These are phyloP conservation scores for Erysimum pusillum DNA, from an alignment of 441 rosid species.

Conservation along the genomic window DNA sequence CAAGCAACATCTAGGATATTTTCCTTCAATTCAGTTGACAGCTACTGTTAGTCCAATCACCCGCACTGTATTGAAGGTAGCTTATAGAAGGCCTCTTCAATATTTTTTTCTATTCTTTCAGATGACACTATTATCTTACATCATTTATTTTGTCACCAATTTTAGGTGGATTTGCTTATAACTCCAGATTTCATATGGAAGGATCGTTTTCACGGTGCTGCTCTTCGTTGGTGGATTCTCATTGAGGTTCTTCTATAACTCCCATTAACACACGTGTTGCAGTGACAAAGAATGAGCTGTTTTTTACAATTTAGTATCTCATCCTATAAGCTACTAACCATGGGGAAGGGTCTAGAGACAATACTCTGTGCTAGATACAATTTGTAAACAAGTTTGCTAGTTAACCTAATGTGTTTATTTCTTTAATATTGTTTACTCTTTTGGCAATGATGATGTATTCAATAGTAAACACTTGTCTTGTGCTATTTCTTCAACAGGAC, in stretches of 20 bases:
- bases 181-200: constrained; percentile 93
- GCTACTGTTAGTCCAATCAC: constrained; percentile 99
- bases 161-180: constrained; percentile 88
- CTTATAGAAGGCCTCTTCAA: constrained; percentile 29
- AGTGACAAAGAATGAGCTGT: constrained; percentile 26
- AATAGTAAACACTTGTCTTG: constrained; percentile 26
- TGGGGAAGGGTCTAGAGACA: not conserved
- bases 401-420: not conserved
- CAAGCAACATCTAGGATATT: constrained; percentile 89
- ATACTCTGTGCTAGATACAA: constrained; percentile 7
- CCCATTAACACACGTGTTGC: constrained; percentile 21
- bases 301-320: constrained; percentile 11
- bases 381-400: constrained; percentile 27
- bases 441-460: constrained; percentile 27
- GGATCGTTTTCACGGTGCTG: constrained; percentile 95
- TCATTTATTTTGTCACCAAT: constrained; percentile 36
- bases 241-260: constrained; percentile 71
- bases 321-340: constrained; percentile 15
- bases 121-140: constrained; percentile 29
- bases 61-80: constrained; percentile 98
- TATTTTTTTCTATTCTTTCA: constrained; percentile 26
- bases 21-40: constrained; percentile 82
- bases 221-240: constrained; percentile 98
- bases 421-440: constrained; percentile 16
- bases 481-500: constrained; percentile 68